These are phyloP conservation scores for Yamadazyma taylorii DNA, from an alignment of 1,139 yeast species.

Conservation along the genomic window DNA sequence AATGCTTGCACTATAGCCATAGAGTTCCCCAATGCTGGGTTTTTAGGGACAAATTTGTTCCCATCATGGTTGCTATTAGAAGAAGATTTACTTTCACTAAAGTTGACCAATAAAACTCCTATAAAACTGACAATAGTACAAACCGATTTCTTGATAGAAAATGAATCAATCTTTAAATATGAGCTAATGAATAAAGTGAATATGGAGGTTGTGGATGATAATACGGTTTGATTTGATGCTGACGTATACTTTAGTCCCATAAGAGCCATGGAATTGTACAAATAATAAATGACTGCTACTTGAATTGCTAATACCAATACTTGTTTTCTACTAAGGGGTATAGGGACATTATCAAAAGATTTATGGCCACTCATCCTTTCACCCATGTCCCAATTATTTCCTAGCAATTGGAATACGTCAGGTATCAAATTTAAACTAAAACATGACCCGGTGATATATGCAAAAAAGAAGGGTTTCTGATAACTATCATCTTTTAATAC, in stretches of 20 bases:
- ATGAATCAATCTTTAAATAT: constrained; percentile 37
- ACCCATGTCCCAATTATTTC: too few species aligned
- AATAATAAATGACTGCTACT: constrained; percentile 42
- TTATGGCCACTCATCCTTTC: too few species aligned
- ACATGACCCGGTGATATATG: constrained; percentile 48
- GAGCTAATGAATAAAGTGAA: constrained; percentile 50
- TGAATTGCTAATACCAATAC: constrained; percentile 36
- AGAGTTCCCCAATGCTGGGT: constrained; percentile 46
- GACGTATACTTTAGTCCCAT: constrained; percentile 48
- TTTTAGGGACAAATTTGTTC: constrained; percentile 33
- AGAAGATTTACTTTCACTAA: constrained; percentile 28
- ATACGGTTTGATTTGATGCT: constrained; percentile 53
- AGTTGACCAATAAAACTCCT: constrained; percentile 51
- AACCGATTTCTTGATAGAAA: constrained; percentile 40
- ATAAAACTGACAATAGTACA: constrained; percentile 46
- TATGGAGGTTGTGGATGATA: constrained; percentile 52
- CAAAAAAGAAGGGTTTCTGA: constrained; percentile 48
- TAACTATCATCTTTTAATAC: constrained; percentile 50
- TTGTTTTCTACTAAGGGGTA: constrained; percentile 28
- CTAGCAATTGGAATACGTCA: constrained; percentile 21
- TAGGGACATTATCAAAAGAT: constrained; percentile 10
- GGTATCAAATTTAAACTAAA: constrained; percentile 47
- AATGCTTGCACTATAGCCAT: constrained; percentile 49
- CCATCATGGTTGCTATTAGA: constrained; percentile 11
- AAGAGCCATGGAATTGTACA: constrained; percentile 42